Conservation (phyloP, 225 moss, liverwort and hornwort genomes). For the Climacium dendroides region DNA sequence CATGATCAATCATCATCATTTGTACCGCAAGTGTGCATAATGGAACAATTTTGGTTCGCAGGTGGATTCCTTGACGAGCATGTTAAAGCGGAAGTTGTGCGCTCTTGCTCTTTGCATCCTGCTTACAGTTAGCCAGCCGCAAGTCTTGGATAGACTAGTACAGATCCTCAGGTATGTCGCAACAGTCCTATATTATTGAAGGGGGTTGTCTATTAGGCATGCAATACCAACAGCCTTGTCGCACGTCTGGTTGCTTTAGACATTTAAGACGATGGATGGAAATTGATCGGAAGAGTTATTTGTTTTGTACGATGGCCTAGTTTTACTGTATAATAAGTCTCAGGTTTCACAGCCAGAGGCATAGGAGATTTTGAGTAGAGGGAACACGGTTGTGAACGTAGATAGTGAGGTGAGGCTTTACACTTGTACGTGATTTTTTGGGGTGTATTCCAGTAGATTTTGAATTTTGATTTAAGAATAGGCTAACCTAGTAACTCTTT, state of each 20-base stretch:
- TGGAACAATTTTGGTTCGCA: constrained; percentile 10
- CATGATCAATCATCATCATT: neutral
- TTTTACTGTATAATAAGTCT: neutral
- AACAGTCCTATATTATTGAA: neutral
- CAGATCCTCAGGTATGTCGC: constrained; percentile 78
- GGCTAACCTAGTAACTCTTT: neutral
- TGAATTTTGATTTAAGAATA: neutral
- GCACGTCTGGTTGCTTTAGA: neutral
- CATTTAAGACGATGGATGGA: neutral
- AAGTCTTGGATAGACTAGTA: constrained; percentile 91
- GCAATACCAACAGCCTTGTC: neutral
- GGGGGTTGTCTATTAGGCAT: neutral
- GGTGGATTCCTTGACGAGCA: constrained; percentile 94
- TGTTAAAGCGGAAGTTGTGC: constrained; percentile 87
- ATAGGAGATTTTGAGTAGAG: neutral
- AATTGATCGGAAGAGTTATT: neutral
- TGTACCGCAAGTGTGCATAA: neutral
- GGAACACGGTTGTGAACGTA: neutral
- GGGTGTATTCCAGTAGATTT: neutral
- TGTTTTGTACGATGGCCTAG: neutral
- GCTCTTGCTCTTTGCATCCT: constrained; percentile 93
- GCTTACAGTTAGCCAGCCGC: constrained; percentile 81
- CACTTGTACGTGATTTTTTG: neutral
- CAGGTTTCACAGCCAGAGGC: neutral
- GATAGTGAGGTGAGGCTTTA: neutral